Conservation (phyloP, 805 yeast genomes). For the Nakazawaea wickerhamii region DNA sequence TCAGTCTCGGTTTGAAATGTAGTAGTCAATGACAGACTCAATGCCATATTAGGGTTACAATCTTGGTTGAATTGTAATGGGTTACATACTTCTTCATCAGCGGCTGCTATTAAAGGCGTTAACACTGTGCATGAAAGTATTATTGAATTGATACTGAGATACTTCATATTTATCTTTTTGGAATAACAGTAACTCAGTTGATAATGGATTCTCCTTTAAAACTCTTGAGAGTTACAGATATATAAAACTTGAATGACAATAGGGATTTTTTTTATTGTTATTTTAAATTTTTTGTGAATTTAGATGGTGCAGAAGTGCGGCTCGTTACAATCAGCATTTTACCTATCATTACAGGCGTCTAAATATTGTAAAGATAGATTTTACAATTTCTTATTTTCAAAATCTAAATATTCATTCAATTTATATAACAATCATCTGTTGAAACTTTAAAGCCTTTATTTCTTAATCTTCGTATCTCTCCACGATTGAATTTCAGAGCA, state of each 20-base stretch:
- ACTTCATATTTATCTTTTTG: no score
- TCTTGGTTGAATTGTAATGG: slow-evolving; percentile 22
- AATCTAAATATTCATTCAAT: neutral
- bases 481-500: no score
- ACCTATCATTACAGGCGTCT: no score
- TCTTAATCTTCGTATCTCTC: neutral
- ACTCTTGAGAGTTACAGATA: no score
- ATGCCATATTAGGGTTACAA: slow-evolving; percentile 47
- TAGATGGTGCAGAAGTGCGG: no score
- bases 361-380: no score
- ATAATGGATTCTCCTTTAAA: no score
- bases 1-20: slow-evolving; percentile 45
- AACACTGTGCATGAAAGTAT: neutral
- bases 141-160: neutral
- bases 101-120: neutral
- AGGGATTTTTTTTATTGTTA: no score
- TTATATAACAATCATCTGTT: neutral
- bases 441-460: neutral
- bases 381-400: no score
- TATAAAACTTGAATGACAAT: neutral
- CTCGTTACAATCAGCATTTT: no score
- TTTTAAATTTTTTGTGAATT: no score
- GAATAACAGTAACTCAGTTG: no score
- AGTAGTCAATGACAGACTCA: slow-evolving; percentile 48
- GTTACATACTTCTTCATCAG: slow-evolving; percentile 21